These are phyloP conservation scores for Kwoniella shivajii DNA, from an alignment of 1,284 basidiomycete genomes.

Conservation along the genomic window DNA sequence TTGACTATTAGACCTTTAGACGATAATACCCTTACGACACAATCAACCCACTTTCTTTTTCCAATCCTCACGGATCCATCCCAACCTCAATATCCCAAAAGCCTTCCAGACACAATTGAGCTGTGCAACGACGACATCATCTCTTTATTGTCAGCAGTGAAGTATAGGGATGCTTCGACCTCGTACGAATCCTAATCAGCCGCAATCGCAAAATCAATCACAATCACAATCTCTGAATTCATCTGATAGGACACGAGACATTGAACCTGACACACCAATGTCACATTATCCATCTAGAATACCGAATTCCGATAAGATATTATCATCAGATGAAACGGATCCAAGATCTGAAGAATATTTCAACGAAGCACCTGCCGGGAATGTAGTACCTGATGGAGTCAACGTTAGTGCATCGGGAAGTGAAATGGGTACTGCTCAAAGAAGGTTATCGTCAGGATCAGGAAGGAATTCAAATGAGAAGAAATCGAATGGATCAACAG, in stretches of 20 bases:
- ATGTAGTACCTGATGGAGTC: neutral
- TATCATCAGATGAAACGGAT: neutral
- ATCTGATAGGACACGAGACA: too few relatives aligned
- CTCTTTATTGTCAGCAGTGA: too few relatives aligned
- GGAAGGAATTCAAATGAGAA: slow-evolving; percentile 4
- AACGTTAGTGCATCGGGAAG: neutral
- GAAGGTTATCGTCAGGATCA: slow-evolving; percentile 4
- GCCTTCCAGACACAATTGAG: too few relatives aligned
- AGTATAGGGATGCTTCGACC: slow-evolving; percentile 4
- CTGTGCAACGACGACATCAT: too few relatives aligned
- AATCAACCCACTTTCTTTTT: too few relatives aligned
- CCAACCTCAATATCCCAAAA: too few relatives aligned
- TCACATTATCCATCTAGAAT: slow-evolving; percentile 20
- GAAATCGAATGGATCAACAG: slow-evolving; percentile 3
- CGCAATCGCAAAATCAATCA: neutral
- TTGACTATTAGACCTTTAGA: too few relatives aligned
- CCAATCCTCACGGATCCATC: too few relatives aligned
- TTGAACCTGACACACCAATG: slow-evolving; percentile 22
- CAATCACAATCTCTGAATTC: neutral
- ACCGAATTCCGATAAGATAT: slow-evolving; percentile 3
- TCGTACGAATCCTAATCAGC: neutral
- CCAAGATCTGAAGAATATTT: neutral
- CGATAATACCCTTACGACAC: too few relatives aligned
- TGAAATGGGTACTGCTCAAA: neutral
- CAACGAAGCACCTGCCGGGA: neutral